These are phyloP conservation scores for Sporothrix luriei DNA, from an alignment of 2,329 filamentous ascomycete species.

Conservation along the genomic window DNA sequence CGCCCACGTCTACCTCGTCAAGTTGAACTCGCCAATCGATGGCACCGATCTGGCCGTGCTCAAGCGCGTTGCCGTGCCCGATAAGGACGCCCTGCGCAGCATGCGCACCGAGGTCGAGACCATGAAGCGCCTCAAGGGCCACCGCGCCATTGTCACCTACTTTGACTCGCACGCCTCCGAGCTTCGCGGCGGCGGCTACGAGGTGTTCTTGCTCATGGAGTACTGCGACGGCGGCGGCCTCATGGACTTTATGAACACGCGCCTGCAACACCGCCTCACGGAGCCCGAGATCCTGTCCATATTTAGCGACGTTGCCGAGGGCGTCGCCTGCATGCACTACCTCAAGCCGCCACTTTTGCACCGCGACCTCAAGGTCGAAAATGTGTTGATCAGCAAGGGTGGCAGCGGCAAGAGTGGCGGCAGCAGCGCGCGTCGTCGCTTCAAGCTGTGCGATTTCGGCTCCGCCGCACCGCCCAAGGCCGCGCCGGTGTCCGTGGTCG, in stretches of 20 bases:
- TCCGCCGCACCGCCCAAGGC: conserved; percentile 82
- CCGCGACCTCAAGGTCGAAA: conserved; percentile 95
- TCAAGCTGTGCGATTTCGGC: conserved; percentile 98
- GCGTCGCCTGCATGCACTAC: conserved; percentile 98
- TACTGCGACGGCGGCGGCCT: conserved; percentile 91
- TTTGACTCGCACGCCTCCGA: conserved; percentile 98
- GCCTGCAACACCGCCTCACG: conserved; percentile 91
- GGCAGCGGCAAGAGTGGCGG: conserved; percentile 23
- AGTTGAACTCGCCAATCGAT: conserved; percentile 73
- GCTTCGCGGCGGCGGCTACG: conserved; percentile 87
- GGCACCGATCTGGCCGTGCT: conserved; percentile 81
- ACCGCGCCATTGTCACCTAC: conserved; percentile 94
- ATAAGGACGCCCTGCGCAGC: conserved; percentile 89
- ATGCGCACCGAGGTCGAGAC: conserved; percentile 99
- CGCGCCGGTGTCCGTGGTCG: conserved; percentile 80
- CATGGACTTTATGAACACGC: conserved; percentile 99
- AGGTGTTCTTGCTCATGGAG: conserved; percentile 98
- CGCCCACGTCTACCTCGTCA: conserved; percentile 96
- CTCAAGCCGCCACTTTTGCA: conserved; percentile 91
- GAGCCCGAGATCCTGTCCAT: conserved; percentile 98
- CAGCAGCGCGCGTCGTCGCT: conserved; percentile 67
- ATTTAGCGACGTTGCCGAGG: conserved; percentile 93
- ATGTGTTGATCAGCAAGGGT: conserved; percentile 78
- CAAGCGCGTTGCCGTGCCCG: conserved; percentile 93
- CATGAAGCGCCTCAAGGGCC: conserved; percentile 98